Evolutionary conservation across 164 flowering plant species (phyloP).

Genomic region (Tinospora cordifolia): DNA sequence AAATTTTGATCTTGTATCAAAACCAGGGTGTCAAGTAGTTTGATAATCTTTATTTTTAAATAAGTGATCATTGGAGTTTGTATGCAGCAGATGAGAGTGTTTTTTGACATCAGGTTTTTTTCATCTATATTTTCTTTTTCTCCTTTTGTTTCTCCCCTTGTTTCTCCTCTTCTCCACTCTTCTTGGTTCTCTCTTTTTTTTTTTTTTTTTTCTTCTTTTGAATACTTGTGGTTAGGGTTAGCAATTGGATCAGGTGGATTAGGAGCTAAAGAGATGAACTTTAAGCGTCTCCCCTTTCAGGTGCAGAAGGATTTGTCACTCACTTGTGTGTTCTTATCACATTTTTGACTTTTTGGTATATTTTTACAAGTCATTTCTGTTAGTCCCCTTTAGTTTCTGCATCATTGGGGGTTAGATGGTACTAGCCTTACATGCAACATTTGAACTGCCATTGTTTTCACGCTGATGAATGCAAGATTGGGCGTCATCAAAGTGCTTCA

Average conservation of each 20-base stretch:
- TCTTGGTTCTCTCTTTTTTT: background rate
- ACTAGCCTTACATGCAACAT: background rate
- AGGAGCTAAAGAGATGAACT: constrained; percentile 13
- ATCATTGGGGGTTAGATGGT: background rate
- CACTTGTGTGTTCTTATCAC: background rate
- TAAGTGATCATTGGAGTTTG: background rate
- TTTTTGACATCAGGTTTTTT: background rate
- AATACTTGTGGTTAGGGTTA: constrained; percentile 15
- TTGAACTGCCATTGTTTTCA: background rate
- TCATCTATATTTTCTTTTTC: background rate
- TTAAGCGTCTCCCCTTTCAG: background rate
- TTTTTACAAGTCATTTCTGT: background rate
- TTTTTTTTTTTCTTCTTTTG: constrained; percentile 1
- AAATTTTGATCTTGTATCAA: too few species aligned
- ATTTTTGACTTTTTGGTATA: background rate
- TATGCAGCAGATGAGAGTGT: background rate
- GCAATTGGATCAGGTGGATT: constrained; percentile 12
- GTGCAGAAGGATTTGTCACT: constrained; percentile 7
- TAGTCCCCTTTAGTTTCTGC: background rate
- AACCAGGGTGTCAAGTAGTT: too few species aligned
- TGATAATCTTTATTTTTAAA: too few species aligned
- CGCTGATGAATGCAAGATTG: too few species aligned
- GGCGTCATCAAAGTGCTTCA: too few species aligned
- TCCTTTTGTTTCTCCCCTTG: background rate
- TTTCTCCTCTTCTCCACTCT: background rate